Evolutionary conservation across 768 basidiomycete genomes (phyloP).

Genomic region (Trametes villosa): DNA sequence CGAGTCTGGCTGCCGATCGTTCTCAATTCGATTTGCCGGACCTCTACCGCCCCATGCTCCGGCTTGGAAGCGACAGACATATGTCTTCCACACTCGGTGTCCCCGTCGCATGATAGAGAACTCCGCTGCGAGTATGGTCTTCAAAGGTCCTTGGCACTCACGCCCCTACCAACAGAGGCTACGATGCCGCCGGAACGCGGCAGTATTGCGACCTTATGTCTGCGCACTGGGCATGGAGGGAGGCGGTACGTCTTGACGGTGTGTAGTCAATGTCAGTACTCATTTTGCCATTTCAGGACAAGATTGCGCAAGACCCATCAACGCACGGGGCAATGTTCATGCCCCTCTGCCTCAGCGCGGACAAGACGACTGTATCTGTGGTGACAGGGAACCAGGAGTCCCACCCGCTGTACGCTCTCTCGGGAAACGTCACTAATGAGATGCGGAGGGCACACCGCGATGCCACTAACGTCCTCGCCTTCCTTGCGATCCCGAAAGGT

Average conservation of each 20-base stretch:
- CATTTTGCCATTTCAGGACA: neutral
- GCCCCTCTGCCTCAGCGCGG: constrained; percentile 33
- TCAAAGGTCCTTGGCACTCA: constrained; percentile 28
- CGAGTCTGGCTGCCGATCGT: neutral
- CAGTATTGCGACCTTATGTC: constrained; percentile 36
- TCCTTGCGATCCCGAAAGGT: constrained; percentile 36
- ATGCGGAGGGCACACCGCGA: constrained; percentile 21
- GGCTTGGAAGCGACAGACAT: neutral
- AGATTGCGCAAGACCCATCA: neutral
- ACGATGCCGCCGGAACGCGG: constrained; percentile 17
- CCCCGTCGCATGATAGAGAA: neutral
- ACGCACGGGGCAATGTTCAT: constrained; percentile 27
- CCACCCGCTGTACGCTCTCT: constrained; percentile 30
- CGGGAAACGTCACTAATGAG: constrained; percentile 25
- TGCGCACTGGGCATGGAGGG: constrained; percentile 36
- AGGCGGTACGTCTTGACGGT: constrained; percentile 38
- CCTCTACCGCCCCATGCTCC: neutral
- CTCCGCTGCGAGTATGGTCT: constrained; percentile 29
- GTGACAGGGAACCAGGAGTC: constrained; percentile 28
- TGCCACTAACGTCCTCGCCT: constrained; percentile 21
- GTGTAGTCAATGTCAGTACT: neutral
- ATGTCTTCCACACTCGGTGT: neutral
- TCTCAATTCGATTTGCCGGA: neutral
- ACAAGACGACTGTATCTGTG: constrained; percentile 47
- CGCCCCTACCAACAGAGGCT: constrained; percentile 17